Conservation (phyloP, 768 basidiomycete species). For the Rossbeevera mucosa region DNA sequence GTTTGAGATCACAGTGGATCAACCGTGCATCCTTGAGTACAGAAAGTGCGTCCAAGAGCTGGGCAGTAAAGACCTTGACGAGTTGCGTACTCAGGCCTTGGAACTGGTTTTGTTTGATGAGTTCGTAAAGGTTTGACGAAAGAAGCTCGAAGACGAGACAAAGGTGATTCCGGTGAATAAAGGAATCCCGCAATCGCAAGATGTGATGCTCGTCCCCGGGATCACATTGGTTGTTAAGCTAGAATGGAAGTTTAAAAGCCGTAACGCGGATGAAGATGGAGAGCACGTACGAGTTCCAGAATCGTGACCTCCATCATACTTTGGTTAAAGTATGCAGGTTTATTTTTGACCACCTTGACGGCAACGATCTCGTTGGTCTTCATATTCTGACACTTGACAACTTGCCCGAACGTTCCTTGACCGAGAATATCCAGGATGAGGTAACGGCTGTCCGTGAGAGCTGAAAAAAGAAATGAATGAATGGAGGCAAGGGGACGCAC, state of each 20-base stretch:
- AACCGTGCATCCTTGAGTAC: conserved; percentile 92
- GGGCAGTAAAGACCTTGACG: conserved; percentile 97
- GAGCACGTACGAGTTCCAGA: conserved; percentile 74
- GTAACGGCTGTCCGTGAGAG: conserved; percentile 54
- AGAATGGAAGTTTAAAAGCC: conserved; percentile 2
- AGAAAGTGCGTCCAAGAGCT: conserved; percentile 86
- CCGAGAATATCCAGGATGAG: conserved; percentile 97
- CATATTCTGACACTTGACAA: conserved; percentile 99
- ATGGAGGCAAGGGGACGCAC: conserved; percentile 43
- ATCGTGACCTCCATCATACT: conserved; percentile 99
- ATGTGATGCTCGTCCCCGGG: conserved; percentile 96
- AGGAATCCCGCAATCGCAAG: conserved; percentile 88
- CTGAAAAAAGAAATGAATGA: conserved; percentile 4
- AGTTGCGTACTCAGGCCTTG: conserved; percentile 94
- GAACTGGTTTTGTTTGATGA: conserved; percentile 99
- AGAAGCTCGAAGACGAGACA: conserved; percentile 98
- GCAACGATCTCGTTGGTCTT: conserved; percentile 98
- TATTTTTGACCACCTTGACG: conserved; percentile 99
- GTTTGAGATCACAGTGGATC: conserved; percentile 98
- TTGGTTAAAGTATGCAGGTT: conserved; percentile 99
- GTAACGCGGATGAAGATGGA: background rate
- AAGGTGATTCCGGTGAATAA: conserved; percentile 93
- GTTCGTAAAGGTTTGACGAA: conserved; percentile 95
- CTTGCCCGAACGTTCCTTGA: conserved; percentile 98
- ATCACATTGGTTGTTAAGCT: conserved; percentile 94